These are phyloP conservation scores for Tuctoria greenei DNA, from an alignment of 176 grass and related monocot species.

Conservation along the genomic window DNA sequence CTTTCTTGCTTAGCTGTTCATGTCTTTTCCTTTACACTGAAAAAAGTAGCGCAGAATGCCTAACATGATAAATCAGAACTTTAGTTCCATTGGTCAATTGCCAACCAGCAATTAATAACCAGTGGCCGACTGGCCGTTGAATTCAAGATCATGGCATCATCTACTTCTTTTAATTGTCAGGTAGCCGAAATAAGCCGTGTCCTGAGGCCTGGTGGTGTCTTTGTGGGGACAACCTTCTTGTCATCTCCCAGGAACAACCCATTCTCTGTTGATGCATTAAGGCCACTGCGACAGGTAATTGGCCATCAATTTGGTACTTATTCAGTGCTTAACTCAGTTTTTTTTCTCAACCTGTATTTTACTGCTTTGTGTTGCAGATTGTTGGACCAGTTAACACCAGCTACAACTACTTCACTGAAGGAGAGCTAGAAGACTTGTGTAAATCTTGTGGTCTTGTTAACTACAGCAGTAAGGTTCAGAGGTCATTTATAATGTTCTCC, in stretches of 20 bases:
- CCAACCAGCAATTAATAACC: neutral
- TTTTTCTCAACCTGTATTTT: neutral
- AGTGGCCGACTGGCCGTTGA: neutral
- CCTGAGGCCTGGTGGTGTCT: conserved; percentile 79
- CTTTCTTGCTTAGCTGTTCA: neutral
- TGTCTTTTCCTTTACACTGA: neutral
- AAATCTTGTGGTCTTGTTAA: conserved; percentile 83
- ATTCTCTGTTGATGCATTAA: conserved; percentile 51
- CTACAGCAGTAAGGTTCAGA: conserved; percentile 69
- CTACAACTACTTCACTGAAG: conserved; percentile 86
- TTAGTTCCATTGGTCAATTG: neutral
- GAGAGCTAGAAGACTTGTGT: conserved; percentile 87
- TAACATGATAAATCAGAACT: neutral
- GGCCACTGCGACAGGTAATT: conserved; percentile 71
- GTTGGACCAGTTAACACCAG: conserved; percentile 65
- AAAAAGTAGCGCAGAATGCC: neutral
- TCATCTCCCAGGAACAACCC: conserved; percentile 65
- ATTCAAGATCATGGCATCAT: neutral
- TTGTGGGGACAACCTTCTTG: conserved; percentile 87
- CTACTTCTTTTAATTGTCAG: conserved; percentile 46
- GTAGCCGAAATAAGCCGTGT: conserved; percentile 94
- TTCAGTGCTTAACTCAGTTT: conserved; percentile 8
- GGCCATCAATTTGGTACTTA: neutral
- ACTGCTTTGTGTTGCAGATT: conserved; percentile 49
- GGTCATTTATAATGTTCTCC: conserved; percentile 96